These are phyloP conservation scores for Chytriomyces confervae DNA, from an alignment of 192 early-diverging fungal species.

Conservation along the genomic window DNA sequence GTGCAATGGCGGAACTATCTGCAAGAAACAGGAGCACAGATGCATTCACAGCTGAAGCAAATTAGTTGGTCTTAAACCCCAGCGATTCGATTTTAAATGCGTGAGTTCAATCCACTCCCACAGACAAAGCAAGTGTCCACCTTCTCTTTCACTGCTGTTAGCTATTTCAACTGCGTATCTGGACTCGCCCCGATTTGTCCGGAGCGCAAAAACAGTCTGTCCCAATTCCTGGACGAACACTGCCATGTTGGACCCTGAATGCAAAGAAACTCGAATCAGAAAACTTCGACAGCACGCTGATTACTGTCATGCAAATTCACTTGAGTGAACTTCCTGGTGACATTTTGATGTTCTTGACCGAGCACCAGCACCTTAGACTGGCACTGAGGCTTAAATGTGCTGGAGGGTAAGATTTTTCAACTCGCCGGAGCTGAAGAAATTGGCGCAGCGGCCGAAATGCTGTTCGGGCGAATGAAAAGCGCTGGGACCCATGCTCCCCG, in stretches of 20 bases:
- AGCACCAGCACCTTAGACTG: conserved; percentile 95
- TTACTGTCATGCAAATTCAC: conserved; percentile 98
- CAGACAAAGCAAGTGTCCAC: too few species aligned
- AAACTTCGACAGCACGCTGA: conserved; percentile 89
- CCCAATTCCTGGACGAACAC: conserved; percentile 94
- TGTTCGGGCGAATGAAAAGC: too few species aligned
- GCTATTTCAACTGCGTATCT: too few species aligned
- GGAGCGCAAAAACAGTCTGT: conserved; percentile 56
- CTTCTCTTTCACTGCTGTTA: too few species aligned
- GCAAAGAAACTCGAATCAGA: conserved; percentile 91
- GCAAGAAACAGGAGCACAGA: too few species aligned
- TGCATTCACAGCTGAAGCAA: too few species aligned
- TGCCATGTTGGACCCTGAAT: conserved; percentile 82
- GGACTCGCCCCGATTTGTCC: background rate
- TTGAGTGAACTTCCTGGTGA: conserved; percentile 88
- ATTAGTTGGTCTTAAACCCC: conserved; percentile 2
- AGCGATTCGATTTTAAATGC: too few species aligned
- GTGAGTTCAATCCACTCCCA: too few species aligned
- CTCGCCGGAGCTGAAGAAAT: conserved; percentile 58
- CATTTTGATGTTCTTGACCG: conserved; percentile 93
- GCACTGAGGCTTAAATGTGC: conserved; percentile 90
- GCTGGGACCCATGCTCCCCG: too few species aligned
- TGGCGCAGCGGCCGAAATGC: too few species aligned
- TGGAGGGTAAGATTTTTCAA: conserved; percentile 90
- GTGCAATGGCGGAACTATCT: too few species aligned